Evolutionary conservation across 1,139 yeast genomes (phyloP).

Genomic region (Groenewaldozyma auringiensis): DNA sequence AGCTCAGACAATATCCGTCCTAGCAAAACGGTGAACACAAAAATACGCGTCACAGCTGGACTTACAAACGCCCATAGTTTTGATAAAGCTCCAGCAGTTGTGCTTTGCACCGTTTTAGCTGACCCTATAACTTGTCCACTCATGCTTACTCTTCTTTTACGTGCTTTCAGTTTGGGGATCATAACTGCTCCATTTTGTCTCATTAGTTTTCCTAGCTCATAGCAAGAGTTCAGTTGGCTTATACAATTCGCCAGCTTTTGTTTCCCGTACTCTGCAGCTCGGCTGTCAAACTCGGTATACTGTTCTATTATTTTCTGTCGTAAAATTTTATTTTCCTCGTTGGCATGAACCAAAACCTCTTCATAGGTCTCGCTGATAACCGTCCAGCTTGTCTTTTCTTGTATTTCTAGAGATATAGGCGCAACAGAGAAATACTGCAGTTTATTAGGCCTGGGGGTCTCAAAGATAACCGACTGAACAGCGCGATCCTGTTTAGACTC

Average conservation of each 20-base stretch:
- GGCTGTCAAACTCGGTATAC: slow-evolving; percentile 7
- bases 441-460: slow-evolving; percentile 64
- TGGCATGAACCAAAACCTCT: slow-evolving; percentile 23
- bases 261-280: slow-evolving; percentile 8
- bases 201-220: slow-evolving; percentile 27
- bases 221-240: slow-evolving; percentile 29
- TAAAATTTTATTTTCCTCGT: slow-evolving; percentile 15
- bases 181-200: slow-evolving; percentile 24
- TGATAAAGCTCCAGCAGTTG: slow-evolving; percentile 13
- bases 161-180: slow-evolving; percentile 23
- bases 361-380: slow-evolving; percentile 28
- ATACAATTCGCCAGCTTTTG: slow-evolving; percentile 21
- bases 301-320: slow-evolving; percentile 19
- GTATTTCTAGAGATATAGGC: slow-evolving; percentile 63
- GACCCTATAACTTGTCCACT: slow-evolving; percentile 23
- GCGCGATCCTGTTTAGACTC: background rate
- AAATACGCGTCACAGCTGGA: slow-evolving; percentile 11
- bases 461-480: slow-evolving; percentile 48
- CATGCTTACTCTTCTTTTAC: slow-evolving; percentile 18
- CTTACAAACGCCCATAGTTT: slow-evolving; percentile 11
- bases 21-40: slow-evolving; percentile 17
- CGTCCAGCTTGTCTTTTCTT: slow-evolving; percentile 29
- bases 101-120: slow-evolving; percentile 21
- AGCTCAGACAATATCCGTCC: slow-evolving; percentile 29
- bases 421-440: slow-evolving; percentile 73